Evolutionary conservation across 225 moss, liverwort and hornwort species (phyloP).

Genomic region (Polytrichum formosum): DNA sequence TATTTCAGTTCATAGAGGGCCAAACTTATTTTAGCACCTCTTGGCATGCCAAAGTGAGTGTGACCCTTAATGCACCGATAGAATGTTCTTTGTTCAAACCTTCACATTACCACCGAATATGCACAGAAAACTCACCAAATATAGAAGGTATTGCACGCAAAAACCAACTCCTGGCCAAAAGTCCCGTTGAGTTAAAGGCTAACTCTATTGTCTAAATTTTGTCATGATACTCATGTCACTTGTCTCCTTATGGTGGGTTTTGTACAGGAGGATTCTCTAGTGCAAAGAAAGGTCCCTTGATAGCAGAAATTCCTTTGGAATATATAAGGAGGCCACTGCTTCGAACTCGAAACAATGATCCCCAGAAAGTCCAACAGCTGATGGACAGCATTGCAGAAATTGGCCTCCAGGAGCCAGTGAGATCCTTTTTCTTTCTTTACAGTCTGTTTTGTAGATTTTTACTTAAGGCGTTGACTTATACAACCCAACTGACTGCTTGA

Average conservation of each 20-base stretch:
- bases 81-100: no score
- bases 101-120: no score
- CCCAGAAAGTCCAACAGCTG: slow-evolving; percentile 78
- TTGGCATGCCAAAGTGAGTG: no score
- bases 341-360: slow-evolving; percentile 81
- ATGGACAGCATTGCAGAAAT: slow-evolving; percentile 96
- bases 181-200: no score
- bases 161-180: no score
- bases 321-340: slow-evolving; percentile 85
- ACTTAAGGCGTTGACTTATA: neutral
- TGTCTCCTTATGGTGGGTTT: neutral
- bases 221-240: neutral
- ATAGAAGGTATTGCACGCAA: no score
- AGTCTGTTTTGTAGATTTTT: neutral
- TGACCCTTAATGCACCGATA: no score
- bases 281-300: slow-evolving; percentile 60
- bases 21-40: no score
- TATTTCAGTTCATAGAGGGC: no score
- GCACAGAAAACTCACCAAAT: no score
- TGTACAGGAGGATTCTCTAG: slow-evolving; percentile 28
- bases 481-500: no score
- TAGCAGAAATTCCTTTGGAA: slow-evolving; percentile 77
- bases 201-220: no score
- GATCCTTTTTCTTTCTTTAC: slow-evolving; percentile 11
- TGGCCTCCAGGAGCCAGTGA: slow-evolving; percentile 89